These are phyloP conservation scores for Aspergillus bridgeri DNA, from an alignment of 495 filamentous ascomycete species.

Conservation along the genomic window DNA sequence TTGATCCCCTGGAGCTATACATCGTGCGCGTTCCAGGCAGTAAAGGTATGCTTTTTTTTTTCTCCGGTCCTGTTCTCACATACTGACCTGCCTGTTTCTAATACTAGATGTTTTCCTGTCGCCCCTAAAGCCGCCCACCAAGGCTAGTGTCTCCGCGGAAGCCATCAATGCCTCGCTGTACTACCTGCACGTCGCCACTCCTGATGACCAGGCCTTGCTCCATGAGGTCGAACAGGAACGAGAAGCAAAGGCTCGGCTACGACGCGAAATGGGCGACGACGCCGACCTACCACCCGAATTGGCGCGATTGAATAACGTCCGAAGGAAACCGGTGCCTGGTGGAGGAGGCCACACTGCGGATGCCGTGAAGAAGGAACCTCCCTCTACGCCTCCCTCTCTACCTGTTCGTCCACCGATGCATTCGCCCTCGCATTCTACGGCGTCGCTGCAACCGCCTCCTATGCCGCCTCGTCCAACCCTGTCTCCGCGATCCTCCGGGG, in stretches of 20 bases:
- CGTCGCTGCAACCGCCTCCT: slow-evolving; percentile 4
- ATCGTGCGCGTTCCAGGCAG: slow-evolving; percentile 91
- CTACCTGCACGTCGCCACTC: slow-evolving; percentile 76
- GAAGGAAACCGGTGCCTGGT: slow-evolving; percentile 39
- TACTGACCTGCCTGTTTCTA: background rate
- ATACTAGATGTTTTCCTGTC: slow-evolving; percentile 85
- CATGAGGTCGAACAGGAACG: slow-evolving; percentile 42
- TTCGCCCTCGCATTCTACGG: background rate
- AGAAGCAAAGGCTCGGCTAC: slow-evolving; percentile 43
- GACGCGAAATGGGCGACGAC: slow-evolving; percentile 36
- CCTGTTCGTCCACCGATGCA: slow-evolving; percentile 13
- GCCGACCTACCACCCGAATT: slow-evolving; percentile 28
- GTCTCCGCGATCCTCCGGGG: background rate
- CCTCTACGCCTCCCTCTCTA: slow-evolving; percentile 13
- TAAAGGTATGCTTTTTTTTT: slow-evolving; percentile 61
- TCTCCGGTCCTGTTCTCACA: background rate
- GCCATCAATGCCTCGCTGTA: slow-evolving; percentile 88
- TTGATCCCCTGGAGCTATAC: slow-evolving; percentile 74
- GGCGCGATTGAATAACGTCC: slow-evolving; percentile 39
- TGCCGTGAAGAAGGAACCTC: background rate
- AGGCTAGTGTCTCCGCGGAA: slow-evolving; percentile 75
- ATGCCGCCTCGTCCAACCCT: slow-evolving; percentile 15
- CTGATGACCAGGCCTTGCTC: slow-evolving; percentile 54
- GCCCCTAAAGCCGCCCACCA: slow-evolving; percentile 78
- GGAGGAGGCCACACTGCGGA: slow-evolving; percentile 11